phyloP scores from a whole-genome alignment of 2,329 filamentous ascomycete species.

The Aspergillus ibericus region DNA sequence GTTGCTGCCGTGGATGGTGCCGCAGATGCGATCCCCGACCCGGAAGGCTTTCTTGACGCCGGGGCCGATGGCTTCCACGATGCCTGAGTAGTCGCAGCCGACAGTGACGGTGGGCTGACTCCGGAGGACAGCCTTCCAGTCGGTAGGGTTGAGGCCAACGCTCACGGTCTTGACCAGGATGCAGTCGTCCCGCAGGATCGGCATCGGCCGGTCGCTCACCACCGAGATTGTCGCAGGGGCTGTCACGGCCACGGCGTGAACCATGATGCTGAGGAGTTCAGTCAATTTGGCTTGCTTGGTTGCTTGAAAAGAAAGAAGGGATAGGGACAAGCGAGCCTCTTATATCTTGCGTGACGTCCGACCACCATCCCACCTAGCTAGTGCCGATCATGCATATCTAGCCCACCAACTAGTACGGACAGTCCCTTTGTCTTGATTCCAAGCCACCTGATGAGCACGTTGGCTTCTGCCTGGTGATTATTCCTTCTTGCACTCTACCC shows the following conservation, averaged over 20 bases:
- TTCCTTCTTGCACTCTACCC: no score
- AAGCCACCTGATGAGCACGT: no score
- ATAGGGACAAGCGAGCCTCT: no score
- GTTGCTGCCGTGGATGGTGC: constrained; percentile 27
- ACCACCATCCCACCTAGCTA: no score
- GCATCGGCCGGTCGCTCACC: not conserved
- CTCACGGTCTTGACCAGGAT: not conserved
- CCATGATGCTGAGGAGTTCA: not conserved
- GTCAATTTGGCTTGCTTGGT: no score
- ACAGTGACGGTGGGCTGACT: not conserved
- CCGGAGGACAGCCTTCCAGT: not conserved
- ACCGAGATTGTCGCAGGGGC: not conserved
- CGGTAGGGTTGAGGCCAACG: not conserved
- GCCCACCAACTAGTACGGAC: no score
- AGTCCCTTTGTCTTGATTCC: no score
- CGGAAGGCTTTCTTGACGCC: constrained; percentile 49
- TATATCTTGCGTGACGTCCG: no score
- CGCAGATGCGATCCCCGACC: constrained; percentile 54
- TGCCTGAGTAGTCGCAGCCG: constrained; percentile 1
- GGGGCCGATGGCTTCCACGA: constrained; percentile 39
- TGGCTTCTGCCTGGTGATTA: no score
- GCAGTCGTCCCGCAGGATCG: not conserved
- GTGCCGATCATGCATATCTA: no score
- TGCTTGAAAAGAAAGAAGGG: no score
- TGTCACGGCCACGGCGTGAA: not conserved